phyloP scores from a whole-genome alignment of 2,329 filamentous ascomycete species.

The Thermoascus crustaceus region DNA sequence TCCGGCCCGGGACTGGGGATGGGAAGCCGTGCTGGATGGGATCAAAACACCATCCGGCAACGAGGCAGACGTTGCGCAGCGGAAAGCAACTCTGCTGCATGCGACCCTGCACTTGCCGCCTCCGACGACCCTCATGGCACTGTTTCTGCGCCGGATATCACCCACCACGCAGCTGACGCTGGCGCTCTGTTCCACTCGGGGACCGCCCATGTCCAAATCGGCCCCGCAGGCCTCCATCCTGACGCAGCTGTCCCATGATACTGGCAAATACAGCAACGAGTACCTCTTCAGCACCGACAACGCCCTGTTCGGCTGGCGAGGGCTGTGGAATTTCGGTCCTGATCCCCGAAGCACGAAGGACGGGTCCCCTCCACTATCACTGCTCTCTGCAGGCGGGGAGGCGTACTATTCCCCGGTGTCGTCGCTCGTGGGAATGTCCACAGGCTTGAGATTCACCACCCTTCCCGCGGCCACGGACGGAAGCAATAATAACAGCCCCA shows the following conservation, averaged over 20 bases:
- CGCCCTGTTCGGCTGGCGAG: conserved; percentile 75
- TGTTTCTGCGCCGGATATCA: conserved; percentile 71
- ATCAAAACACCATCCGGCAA: conserved; percentile 42
- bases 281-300: conserved; percentile 90
- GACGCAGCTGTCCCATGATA: conserved; percentile 57
- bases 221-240: conserved; percentile 38
- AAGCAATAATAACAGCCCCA: conserved; percentile 22
- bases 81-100: conserved; percentile 38
- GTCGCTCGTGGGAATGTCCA: conserved; percentile 84
- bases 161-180: conserved; percentile 72
- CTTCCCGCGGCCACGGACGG: conserved; percentile 49
- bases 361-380: conserved; percentile 51
- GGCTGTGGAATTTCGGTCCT: conserved; percentile 88
- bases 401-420: conserved; percentile 93
- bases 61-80: conserved; percentile 47
- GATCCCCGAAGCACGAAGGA: conserved; percentile 24
- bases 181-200: conserved; percentile 43
- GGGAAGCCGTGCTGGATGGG: conserved; percentile 22
- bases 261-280: conserved; percentile 79
- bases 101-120: conserved; percentile 48
- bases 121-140: conserved; percentile 73
- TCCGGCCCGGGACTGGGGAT: conserved; percentile 25
- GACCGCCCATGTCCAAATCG: conserved; percentile 34
- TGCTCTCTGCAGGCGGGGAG: conserved; percentile 86
- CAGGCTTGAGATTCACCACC: conserved; percentile 83